phyloP scores from a whole-genome alignment of 1,284 basidiomycete species.

The Cryptococcus sp. region DNA sequence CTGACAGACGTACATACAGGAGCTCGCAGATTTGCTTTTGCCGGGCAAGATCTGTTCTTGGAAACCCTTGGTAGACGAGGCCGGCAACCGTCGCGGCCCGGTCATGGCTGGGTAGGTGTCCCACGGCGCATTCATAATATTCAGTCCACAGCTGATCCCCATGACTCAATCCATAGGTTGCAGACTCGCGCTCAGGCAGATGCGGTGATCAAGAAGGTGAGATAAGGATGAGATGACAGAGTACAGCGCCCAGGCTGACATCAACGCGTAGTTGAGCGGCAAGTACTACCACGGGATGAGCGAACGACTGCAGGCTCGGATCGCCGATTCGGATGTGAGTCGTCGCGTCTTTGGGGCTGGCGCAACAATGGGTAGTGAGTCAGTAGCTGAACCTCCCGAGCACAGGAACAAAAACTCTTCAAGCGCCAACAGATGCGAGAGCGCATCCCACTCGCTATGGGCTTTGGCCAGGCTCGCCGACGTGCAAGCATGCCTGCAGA shows the following conservation, averaged over 20 bases:
- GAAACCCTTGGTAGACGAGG: conserved; percentile 31
- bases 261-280: conserved; percentile 25
- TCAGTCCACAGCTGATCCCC: conserved; percentile 1
- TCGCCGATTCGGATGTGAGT: conserved; percentile 42
- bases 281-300: conserved; percentile 24
- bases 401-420: conserved; percentile 29
- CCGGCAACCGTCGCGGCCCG: conserved; percentile 33
- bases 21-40: conserved; percentile 24
- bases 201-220: conserved; percentile 31
- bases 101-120: conserved; percentile 36
- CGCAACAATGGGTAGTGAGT: background rate
- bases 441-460: background rate
- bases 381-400: background rate
- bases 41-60: conserved; percentile 31
- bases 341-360: background rate
- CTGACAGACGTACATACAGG: conserved; percentile 20
- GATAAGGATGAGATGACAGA: background rate
- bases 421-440: conserved; percentile 12
- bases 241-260: background rate
- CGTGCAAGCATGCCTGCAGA: conserved; percentile 7
- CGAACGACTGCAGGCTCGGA: conserved; percentile 33
- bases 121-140: background rate
- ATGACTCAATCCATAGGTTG: conserved; percentile 4
- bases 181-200: conserved; percentile 39
- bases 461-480: background rate